phyloP scores from a whole-genome alignment of 2,329 filamentous ascomycete species.

The Monascus ruber region DNA sequence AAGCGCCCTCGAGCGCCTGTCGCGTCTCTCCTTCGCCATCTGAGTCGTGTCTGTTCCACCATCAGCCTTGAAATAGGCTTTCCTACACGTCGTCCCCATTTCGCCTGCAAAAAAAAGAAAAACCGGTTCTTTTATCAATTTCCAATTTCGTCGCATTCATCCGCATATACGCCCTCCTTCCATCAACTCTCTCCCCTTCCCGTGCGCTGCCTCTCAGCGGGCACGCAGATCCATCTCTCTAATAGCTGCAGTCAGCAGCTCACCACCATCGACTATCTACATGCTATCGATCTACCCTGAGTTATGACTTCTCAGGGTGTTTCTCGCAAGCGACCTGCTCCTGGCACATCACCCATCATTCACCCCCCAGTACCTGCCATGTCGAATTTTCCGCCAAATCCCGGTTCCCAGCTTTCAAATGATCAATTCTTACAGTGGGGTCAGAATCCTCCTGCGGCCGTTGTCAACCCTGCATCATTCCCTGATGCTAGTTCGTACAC shows the following conservation, averaged over 20 bases:
- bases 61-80: no score
- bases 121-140: no score
- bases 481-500: slow-evolving; percentile 31
- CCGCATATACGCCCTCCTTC: no score
- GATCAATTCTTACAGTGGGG: slow-evolving; percentile 48
- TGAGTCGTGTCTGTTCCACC: no score
- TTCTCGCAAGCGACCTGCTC: slow-evolving; percentile 60
- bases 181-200: no score
- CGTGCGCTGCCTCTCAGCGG: no score
- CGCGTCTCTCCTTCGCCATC: no score
- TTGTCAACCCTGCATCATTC: slow-evolving; percentile 19
- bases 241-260: not conserved
- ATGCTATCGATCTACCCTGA: slow-evolving; percentile 2
- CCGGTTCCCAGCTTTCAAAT: slow-evolving; percentile 35
- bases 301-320: slow-evolving; percentile 32
- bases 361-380: slow-evolving; percentile 44
- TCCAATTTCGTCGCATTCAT: no score
- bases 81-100: no score
- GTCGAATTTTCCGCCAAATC: slow-evolving; percentile 34
- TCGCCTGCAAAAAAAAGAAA: no score
- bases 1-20: no score
- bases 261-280: slow-evolving; percentile 2
- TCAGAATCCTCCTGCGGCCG: slow-evolving; percentile 27
- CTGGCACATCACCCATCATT: slow-evolving; percentile 55
- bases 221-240: not conserved